These are phyloP conservation scores for Rheum nobile DNA, from an alignment of 148 eudicot genomes.

Conservation along the genomic window DNA sequence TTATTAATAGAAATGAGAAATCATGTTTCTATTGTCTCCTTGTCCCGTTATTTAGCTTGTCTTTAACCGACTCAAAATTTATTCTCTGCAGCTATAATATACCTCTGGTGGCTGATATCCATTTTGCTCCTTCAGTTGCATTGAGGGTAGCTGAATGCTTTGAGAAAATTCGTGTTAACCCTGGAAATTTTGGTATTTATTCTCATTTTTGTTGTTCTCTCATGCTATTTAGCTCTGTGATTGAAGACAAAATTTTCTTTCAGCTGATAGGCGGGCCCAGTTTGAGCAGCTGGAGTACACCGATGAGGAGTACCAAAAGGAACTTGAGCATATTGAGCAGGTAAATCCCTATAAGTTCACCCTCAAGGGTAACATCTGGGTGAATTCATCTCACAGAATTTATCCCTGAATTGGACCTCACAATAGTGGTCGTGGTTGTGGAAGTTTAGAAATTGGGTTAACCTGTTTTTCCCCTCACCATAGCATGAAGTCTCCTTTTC, in stretches of 20 bases:
- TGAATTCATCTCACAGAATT: not conserved
- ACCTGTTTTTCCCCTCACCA: not conserved
- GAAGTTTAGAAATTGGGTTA: not conserved
- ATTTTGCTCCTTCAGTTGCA: conserved; percentile 94
- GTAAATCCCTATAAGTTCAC: conserved; percentile 16
- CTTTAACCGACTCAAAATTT: not conserved
- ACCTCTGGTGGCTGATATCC: conserved; percentile 96
- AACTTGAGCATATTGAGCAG: conserved; percentile 86
- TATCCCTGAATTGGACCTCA: not conserved
- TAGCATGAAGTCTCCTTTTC: not conserved
- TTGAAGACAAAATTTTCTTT: conserved; percentile 18
- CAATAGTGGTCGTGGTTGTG: not conserved
- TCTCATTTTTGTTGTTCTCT: conserved; percentile 4
- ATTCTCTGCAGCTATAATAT: conserved; percentile 66
- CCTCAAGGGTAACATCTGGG: not conserved
- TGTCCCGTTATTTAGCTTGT: not conserved
- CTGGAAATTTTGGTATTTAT: conserved; percentile 84
- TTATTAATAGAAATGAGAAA: not conserved
- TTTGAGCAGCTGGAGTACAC: conserved; percentile 88
- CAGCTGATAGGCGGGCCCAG: conserved; percentile 99
- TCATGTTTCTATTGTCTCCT: not conserved
- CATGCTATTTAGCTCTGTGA: not conserved
- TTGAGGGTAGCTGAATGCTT: conserved; percentile 95
- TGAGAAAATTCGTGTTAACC: conserved; percentile 97
- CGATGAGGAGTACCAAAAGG: conserved; percentile 84